A percentile compares a stretch with the other conserved stretches of the same genome.
Conservation (phyloP, 345 rosid genomes). For the Aurinia saxatilis region DNA sequence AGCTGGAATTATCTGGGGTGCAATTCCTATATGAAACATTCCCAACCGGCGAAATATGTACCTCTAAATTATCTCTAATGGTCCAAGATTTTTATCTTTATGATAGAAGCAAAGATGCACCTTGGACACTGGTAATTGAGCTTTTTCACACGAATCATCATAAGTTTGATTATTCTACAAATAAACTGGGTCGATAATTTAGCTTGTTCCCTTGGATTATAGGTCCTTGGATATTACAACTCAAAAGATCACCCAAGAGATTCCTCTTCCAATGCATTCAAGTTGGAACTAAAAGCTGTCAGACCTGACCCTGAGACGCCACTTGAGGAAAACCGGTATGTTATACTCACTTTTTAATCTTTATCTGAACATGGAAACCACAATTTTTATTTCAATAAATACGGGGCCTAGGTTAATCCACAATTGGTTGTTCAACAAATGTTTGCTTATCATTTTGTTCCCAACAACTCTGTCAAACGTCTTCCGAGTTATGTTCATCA, state of each 20-base stretch:
- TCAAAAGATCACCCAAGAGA: slow-evolving; percentile 90
- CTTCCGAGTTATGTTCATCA: neutral
- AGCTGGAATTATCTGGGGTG: slow-evolving; percentile 59
- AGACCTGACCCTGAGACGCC: slow-evolving; percentile 84
- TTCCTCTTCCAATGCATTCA: slow-evolving; percentile 72
- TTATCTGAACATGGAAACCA: neutral
- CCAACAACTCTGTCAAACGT: neutral
- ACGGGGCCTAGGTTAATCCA: neutral
- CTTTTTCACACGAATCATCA: slow-evolving; percentile 4
- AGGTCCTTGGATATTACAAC: slow-evolving; percentile 72
- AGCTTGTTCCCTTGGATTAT: slow-evolving; percentile 19
- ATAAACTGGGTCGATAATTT: neutral
- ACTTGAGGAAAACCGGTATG: slow-evolving; percentile 90
- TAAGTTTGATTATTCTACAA: slow-evolving; percentile 1
- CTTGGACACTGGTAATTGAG: slow-evolving; percentile 69
- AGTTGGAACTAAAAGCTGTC: slow-evolving; percentile 76
- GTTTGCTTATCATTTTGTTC: neutral
- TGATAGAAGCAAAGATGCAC: slow-evolving; percentile 69
- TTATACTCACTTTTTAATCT: neutral
- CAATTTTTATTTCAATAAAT: neutral
- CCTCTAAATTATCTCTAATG: slow-evolving; percentile 62
- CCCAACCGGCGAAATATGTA: slow-evolving; percentile 53
- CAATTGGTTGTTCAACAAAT: neutral
- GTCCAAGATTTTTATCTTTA: slow-evolving; percentile 64
- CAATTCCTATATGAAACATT: slow-evolving; percentile 52